These are phyloP conservation scores for Agaricus blazei DNA, from an alignment of 768 basidiomycete species.

Conservation along the genomic window DNA sequence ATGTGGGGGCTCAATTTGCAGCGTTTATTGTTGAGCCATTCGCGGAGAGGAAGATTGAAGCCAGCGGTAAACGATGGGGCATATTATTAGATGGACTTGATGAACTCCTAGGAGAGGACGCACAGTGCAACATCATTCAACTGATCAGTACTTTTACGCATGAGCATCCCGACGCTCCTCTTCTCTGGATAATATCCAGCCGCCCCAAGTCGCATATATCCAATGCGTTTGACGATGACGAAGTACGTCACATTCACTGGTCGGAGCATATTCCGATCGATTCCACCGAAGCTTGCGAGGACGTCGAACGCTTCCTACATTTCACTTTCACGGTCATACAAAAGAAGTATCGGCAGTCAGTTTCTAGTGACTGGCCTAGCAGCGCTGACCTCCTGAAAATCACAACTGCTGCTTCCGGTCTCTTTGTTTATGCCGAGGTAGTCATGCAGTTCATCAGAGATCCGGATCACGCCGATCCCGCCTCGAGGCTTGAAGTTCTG, in stretches of 20 bases:
- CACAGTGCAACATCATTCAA: neutral
- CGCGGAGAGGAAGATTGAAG: neutral
- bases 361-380: neutral
- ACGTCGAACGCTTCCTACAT: neutral
- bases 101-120: neutral
- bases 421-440: neutral
- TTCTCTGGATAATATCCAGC: neutral
- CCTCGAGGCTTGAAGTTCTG: neutral
- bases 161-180: neutral
- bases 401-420: neutral
- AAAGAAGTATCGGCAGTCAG: neutral
- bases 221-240: neutral
- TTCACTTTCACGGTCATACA: neutral
- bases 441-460: neutral
- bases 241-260: neutral
- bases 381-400: neutral
- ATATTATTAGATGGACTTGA: slow-evolving; percentile 1
- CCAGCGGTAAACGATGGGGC: neutral
- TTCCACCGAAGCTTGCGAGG: neutral
- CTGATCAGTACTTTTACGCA: neutral
- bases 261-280: neutral
- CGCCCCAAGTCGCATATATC: neutral
- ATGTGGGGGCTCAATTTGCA: neutral
- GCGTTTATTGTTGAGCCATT: neutral
- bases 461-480: neutral